phyloP scores from a whole-genome alignment of 2,329 filamentous ascomycete genomes.

The Teratosphaeria pseudoeucalypti region DNA sequence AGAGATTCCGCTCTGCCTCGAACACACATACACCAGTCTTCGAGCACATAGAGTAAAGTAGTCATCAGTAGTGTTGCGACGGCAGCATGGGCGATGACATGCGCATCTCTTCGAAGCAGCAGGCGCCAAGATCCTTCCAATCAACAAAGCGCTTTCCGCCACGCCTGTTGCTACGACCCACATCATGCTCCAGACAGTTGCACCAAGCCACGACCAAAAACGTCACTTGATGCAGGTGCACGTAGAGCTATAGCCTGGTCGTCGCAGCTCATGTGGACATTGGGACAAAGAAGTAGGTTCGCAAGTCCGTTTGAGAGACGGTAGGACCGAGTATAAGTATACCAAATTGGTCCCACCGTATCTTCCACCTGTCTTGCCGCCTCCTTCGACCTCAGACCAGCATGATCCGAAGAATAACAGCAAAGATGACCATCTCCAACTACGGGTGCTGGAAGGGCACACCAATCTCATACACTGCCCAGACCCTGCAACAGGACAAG shows the following conservation, averaged over 20 bases:
- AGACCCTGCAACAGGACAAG: conserved; percentile 10
- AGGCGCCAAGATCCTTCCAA: background rate
- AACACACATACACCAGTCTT: background rate
- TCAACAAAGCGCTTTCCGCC: background rate
- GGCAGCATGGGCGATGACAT: no score
- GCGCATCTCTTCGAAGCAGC: background rate
- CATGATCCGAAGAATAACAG: background rate
- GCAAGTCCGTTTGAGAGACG: background rate
- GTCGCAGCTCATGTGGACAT: background rate
- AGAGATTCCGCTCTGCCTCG: background rate
- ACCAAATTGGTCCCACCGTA: background rate
- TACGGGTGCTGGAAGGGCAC: conserved; percentile 2
- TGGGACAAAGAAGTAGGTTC: background rate
- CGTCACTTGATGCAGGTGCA: background rate
- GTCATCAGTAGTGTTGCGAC: background rate
- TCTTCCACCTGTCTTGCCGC: background rate
- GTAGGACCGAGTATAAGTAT: background rate
- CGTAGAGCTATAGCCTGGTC: background rate
- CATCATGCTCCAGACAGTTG: background rate
- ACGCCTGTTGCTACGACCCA: background rate
- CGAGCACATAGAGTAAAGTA: background rate
- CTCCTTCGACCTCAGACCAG: background rate
- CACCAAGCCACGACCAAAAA: background rate
- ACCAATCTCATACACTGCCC: conserved; percentile 6
- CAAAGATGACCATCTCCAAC: background rate